Conservation (phyloP, 441 rosid species). For the Omphalea diandra region DNA sequence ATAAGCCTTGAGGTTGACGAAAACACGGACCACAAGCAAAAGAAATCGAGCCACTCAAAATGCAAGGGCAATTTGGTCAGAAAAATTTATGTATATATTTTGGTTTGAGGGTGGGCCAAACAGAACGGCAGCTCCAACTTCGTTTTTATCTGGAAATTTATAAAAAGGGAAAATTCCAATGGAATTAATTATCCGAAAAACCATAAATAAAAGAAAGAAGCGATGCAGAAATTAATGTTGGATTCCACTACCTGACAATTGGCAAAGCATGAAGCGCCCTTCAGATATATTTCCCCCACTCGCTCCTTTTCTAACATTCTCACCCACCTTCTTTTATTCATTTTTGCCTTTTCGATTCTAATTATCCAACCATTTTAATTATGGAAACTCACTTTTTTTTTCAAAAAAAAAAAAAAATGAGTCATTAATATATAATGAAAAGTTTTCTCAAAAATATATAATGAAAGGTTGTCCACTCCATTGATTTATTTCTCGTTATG, state of each 20-base stretch:
- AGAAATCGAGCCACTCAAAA: slow-evolving; percentile 10
- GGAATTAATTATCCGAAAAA: not conserved
- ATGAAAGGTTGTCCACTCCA: too few species aligned
- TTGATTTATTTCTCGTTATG: too few species aligned
- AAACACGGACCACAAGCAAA: not conserved
- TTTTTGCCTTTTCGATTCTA: too few species aligned
- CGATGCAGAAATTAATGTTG: not conserved
- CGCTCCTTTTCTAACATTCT: too few species aligned
- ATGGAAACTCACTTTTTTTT: not conserved
- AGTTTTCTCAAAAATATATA: too few species aligned
- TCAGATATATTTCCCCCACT: too few species aligned
- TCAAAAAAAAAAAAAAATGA: not conserved
- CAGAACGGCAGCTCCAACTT: not conserved
- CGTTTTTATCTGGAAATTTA: not conserved
- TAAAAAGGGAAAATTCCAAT: not conserved
- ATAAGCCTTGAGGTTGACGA: slow-evolving; percentile 15
- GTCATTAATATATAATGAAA: too few species aligned
- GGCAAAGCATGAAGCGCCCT: not conserved
- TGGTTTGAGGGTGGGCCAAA: slow-evolving; percentile 11
- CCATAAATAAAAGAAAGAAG: not conserved
- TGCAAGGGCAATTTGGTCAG: slow-evolving; percentile 14
- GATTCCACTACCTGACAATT: slow-evolving; percentile 22
- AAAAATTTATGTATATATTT: not conserved
- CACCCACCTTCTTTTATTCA: not conserved
- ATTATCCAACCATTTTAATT: not conserved